Percentiles rank a stretch among this genome's conserved stretches.
Evolutionary conservation across 139 green algal species (phyloP).

Genomic region (Auxenochlorella protothecoides): DNA sequence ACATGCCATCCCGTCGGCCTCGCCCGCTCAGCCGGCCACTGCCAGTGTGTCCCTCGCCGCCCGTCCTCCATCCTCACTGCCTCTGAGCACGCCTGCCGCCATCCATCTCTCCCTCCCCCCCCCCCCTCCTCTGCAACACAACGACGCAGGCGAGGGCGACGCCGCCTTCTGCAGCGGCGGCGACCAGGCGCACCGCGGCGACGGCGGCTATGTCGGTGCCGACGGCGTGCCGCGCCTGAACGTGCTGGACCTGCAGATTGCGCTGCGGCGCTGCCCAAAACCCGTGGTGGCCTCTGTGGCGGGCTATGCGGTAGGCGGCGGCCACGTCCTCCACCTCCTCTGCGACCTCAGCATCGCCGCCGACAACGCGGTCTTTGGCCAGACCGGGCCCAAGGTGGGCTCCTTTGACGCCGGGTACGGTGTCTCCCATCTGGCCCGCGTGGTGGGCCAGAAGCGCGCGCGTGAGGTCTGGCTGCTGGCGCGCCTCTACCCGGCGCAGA

Average conservation of each 20-base stretch:
- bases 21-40: neutral
- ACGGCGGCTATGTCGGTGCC: slow-evolving; percentile 84
- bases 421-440: slow-evolving; percentile 79
- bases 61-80: neutral
- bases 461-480: slow-evolving; percentile 97
- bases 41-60: neutral
- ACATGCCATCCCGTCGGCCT: too few relatives aligned
- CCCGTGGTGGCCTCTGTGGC: slow-evolving; percentile 91
- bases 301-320: slow-evolving; percentile 92
- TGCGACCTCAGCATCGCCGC: slow-evolving; percentile 97
- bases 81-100: neutral
- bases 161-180: slow-evolving; percentile 93
- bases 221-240: slow-evolving; percentile 83
- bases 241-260: slow-evolving; percentile 88
- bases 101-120: too few relatives aligned
- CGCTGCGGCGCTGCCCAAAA: slow-evolving; percentile 85
- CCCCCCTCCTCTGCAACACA: neutral
- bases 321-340: slow-evolving; percentile 97
- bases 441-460: slow-evolving; percentile 91
- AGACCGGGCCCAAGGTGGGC: slow-evolving; percentile 94
- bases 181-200: slow-evolving; percentile 83
- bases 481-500: slow-evolving; percentile 79
- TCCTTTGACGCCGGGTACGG: slow-evolving; percentile 97
- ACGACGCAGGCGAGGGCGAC: slow-evolving; percentile 49
- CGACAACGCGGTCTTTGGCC: slow-evolving; percentile 97